Conservation (phyloP, 768 basidiomycete genomes). For the Termitomyces sp. region DNA sequence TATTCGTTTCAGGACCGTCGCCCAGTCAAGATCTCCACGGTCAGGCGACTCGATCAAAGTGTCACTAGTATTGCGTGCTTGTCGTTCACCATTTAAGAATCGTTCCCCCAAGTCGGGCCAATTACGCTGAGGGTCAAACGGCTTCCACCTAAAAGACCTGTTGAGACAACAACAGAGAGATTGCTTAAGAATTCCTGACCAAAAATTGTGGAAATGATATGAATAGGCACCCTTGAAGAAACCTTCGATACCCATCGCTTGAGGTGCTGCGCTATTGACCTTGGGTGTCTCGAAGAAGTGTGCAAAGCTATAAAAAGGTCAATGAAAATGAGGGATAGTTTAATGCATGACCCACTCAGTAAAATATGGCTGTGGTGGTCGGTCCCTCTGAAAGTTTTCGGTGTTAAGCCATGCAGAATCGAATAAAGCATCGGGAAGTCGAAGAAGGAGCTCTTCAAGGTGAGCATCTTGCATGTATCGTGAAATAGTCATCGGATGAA, state of each 20-base stretch:
- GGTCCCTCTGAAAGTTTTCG: slow-evolving; percentile 84
- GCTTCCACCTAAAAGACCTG: slow-evolving; percentile 72
- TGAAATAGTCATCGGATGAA: slow-evolving; percentile 95
- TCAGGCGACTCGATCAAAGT: slow-evolving; percentile 44
- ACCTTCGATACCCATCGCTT: slow-evolving; percentile 86
- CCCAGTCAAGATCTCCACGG: slow-evolving; percentile 83
- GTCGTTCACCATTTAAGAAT: slow-evolving; percentile 71
- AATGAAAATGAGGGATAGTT: not conserved
- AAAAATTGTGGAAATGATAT: slow-evolving; percentile 95
- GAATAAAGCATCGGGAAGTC: slow-evolving; percentile 92
- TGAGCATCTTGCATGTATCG: slow-evolving; percentile 87
- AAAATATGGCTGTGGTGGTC: slow-evolving; percentile 94
- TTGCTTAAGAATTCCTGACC: slow-evolving; percentile 37
- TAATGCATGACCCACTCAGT: slow-evolving; percentile 49
- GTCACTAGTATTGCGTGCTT: slow-evolving; percentile 43
- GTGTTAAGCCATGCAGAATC: slow-evolving; percentile 97
- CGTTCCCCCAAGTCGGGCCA: slow-evolving; percentile 88
- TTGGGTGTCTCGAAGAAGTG: slow-evolving; percentile 85
- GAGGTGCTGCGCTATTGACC: slow-evolving; percentile 71
- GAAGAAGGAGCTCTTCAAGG: slow-evolving; percentile 75
- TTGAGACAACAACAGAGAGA: not conserved
- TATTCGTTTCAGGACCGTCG: slow-evolving; percentile 89
- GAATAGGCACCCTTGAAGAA: slow-evolving; percentile 96
- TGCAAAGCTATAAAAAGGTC: slow-evolving; percentile 52
- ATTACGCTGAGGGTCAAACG: slow-evolving; percentile 89